Percentiles rank a stretch among this genome's conserved stretches.
Conservation (phyloP, 441 rosid genomes). For the Euphorbia corollata region DNA sequence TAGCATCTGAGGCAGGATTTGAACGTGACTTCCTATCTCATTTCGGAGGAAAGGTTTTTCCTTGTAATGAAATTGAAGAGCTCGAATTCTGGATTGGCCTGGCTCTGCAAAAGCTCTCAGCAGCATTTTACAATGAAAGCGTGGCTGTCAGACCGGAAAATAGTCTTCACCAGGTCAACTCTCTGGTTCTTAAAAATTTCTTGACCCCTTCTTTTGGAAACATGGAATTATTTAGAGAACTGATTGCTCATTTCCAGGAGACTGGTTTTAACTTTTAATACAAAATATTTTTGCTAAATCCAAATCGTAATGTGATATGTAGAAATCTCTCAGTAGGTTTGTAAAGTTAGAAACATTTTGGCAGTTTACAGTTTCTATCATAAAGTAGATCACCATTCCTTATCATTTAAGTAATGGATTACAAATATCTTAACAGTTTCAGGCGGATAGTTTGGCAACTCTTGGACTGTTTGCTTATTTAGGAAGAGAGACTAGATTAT, state of each 20-base stretch:
- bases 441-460: slow-evolving; percentile 51
- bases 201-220: not conserved
- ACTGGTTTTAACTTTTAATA: not conserved
- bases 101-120: slow-evolving; percentile 51
- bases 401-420: not conserved
- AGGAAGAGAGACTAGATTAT: slow-evolving; percentile 49
- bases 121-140: slow-evolving; percentile 40
- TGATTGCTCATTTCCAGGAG: not conserved
- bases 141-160: slow-evolving; percentile 18
- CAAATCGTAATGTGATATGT: not conserved
- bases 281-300: not conserved
- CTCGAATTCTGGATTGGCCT: slow-evolving; percentile 69
- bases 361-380: not conserved
- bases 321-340: not conserved
- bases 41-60: slow-evolving; percentile 47
- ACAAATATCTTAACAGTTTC: slow-evolving; percentile 31
- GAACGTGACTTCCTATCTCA: slow-evolving; percentile 49
- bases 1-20: slow-evolving; percentile 59
- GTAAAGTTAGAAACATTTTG: not conserved
- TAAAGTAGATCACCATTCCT: not conserved
- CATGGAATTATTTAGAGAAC: not conserved
- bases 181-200: slow-evolving; percentile 3
- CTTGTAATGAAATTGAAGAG: slow-evolving; percentile 42
- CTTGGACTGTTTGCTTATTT: slow-evolving; percentile 66
- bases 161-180: slow-evolving; percentile 34